Base-by-base conservation (phyloP, 164 flowering plant species). In the Protea cynaroides region DNA sequence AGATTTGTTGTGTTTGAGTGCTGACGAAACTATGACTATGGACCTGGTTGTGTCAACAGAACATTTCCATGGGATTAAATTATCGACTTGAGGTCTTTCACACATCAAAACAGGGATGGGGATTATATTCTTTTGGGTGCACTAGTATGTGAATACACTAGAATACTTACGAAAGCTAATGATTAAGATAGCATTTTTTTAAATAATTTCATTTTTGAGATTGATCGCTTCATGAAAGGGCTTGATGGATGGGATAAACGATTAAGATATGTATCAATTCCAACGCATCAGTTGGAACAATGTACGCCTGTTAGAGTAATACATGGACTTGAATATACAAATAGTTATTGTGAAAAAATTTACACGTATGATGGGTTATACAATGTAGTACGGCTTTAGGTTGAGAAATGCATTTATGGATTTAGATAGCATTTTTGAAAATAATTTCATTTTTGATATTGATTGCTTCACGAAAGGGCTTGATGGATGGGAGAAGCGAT, bases 321-420 rank as follows among this genome's bases (percentile, higher is more conserved):
- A 22, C 94, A 97, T 58, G 97, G 97, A 14, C 97, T 84, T 78
- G 68, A 58, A 47, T 88, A 72, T 65, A 5, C 56, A 51, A 76
- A 63, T 56, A 92, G 99, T 74, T 90, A 86, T 64, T 69, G 74
- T 21, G 92, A 92, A 22, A 95, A 77, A 71, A 80, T 95, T 51
- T 95, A 95, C 74, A 88, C 99, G 6, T 95, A 92, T 69, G 97
- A 90, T 81, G 99, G 99, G 43, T 74, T 92, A 71, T 95, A 92
- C 74, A 73, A 92, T 96, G 94, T 92, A 66, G 80, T 81, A 40
- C 29, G 77, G 4, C 81, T 75, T 66, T 88, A 96, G 96, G 84
- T 88, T 40, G 97, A 88, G 49, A 76, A 82, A 73, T 97, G 99
- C 37, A 62, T 81, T 25, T 87, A 95, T 68, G 97, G 97, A 95